Evolutionary conservation across 768 basidiomycete genomes (phyloP), one percentile per base, ranked within the genome.

Genomic region (Lentinula sp.): DNA sequence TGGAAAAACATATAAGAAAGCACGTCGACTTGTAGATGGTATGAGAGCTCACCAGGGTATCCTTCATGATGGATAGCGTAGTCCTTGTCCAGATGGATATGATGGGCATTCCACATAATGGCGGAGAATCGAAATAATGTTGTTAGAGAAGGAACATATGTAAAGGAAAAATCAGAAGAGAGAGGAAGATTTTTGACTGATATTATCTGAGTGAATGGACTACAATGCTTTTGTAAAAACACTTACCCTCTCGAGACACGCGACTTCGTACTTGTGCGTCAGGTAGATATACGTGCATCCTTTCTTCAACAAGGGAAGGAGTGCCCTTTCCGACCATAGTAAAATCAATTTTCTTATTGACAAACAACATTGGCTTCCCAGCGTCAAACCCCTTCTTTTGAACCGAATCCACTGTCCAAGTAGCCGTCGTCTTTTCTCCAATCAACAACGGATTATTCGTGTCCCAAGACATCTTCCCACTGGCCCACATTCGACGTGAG

Each of bases 111-210:
- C 76, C 91, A 92, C 65, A 87, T 93, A 23, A 95, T 76, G 18
- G 92, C 90, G 4, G 91, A 93, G 73, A 88, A 95, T 23, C 91
- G 85, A 76, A 95, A 95, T 20, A 94, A 75, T 0, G 88, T 91
- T 8, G 86, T 85, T 39, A 84, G 72, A 28, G 81, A 84, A 3
- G 91, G 91, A 13, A 73, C 82, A 68, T 85, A 91, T 35, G 74
- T 77, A 70, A 91, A 86, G 4, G 83, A 79, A 69, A 90, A 86
- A 63, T 86, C 82, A 28, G 74, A 62, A 0, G 77, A 70, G 3
- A 67, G 62, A 12, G 85, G 85, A 18, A 86, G 67, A 61, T 74
- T 79, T 28, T 76, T 73, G 60, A 87, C 87, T 87, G 57, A 55
- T 43, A 51, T 7, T 37, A 50, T 23, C 8, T 45, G 3, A 56